Conservation (phyloP, 2,329 filamentous ascomycete genomes). For the Aspergillus aculeatus region DNA sequence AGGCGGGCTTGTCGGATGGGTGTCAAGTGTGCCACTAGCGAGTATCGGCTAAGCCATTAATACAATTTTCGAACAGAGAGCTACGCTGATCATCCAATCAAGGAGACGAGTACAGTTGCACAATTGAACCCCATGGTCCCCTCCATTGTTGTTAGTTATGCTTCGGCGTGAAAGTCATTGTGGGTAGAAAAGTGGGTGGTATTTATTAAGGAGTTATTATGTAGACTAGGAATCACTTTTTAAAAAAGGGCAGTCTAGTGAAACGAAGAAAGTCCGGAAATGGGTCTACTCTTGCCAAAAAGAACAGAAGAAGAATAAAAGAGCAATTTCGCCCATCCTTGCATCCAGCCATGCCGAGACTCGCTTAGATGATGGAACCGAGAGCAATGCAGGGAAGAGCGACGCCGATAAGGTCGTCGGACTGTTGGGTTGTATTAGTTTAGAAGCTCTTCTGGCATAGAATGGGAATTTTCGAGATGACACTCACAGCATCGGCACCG, state of each 20-base stretch:
- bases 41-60: too few species aligned
- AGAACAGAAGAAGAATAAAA: not conserved
- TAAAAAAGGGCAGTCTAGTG: not conserved
- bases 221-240: not conserved
- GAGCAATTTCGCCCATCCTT: not conserved
- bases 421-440: slow-evolving; percentile 18
- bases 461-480: not conserved
- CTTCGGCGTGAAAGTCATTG: too few species aligned
- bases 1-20: too few species aligned
- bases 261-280: not conserved
- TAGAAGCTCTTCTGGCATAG: not conserved
- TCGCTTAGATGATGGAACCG: slow-evolving; percentile 33
- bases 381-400: slow-evolving; percentile 38
- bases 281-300: not conserved
- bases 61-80: too few species aligned
- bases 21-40: too few species aligned
- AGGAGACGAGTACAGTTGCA: too few species aligned
- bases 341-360: not conserved
- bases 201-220: not conserved
- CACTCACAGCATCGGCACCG: slow-evolving; percentile 28
- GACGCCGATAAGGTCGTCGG: slow-evolving; percentile 32
- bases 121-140: too few species aligned
- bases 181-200: not conserved
- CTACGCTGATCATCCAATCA: too few species aligned
- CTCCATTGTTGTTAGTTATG: too few species aligned